Base-by-base conservation (phyloP, 257 asterid species). In the Echites panduratus region DNA sequence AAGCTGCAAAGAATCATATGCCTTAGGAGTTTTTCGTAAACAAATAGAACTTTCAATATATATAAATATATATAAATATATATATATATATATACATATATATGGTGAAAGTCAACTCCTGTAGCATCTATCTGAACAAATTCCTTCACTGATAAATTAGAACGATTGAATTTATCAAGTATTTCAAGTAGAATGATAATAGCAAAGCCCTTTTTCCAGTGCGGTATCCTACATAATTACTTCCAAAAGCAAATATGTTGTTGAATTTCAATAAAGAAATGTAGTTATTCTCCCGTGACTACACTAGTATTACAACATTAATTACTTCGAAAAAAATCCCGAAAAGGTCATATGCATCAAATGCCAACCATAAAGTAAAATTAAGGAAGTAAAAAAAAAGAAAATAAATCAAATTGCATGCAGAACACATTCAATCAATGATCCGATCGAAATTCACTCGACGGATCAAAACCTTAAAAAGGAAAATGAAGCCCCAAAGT, bases 311-410 rank as follows among this genome's bases (percentile, higher is more conserved):
- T 57, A 57, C 3, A 38, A 57, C 35, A 57, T 4, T 24, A 57
- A 27, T 10, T 57, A 57, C 35, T 12, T 4, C 7, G 24, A 24
- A 16, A 13, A 32, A 73, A 14, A 20, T 27, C 49, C 35, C 48
- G 17, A 53, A 41, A 29, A 75, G 11, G 68, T 53, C 24, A 52
- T 35, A 70, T 35, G 52, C n/a, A 64, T 7, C n/a, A 70, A n/a
- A 57, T 40, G 73, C 70, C 35, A 70, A 68, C 70, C 68, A 56
- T 50, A 16, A 19, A 52, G 52, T 22, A n/a, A 16, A 50, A 0
- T 7, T 41, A 17, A 19, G n/a, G 17, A 7, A 48, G 6, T 2
- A 26, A 29, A n/a, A 26, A 29, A n/a, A 22, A 64, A 2, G 7
- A 16, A n/a, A 17, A 8, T 7, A 57, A 50, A 38, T 13, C 44